Evolutionary conservation across 106 monocot genomes (phyloP).

Genomic region (Chionographis japonica): DNA sequence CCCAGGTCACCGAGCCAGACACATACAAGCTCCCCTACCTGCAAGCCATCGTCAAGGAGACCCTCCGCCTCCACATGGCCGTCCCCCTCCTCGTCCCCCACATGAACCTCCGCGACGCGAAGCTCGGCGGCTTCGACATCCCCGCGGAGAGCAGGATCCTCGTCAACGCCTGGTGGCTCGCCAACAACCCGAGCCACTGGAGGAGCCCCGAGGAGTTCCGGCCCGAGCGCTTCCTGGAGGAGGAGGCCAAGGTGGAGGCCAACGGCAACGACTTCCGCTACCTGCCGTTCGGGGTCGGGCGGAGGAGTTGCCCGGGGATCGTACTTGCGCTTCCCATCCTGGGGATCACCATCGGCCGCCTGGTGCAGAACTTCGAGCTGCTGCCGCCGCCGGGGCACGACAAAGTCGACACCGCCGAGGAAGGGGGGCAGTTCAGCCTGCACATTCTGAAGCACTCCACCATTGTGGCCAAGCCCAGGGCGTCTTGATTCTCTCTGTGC

Average conservation of each 20-base stretch:
- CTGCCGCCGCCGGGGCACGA: conserved; percentile 38
- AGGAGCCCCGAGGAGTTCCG: conserved; percentile 48
- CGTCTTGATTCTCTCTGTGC: too few relatives aligned
- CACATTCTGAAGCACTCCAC: conserved; percentile 50
- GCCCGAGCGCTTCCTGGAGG: conserved; percentile 57
- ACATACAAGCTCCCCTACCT: conserved; percentile 46
- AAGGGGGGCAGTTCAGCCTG: conserved; percentile 59
- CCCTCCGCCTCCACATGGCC: conserved; percentile 45
- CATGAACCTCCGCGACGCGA: conserved; percentile 55
- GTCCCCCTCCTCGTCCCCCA: conserved; percentile 66
- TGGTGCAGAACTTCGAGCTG: conserved; percentile 57
- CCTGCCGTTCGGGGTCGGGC: conserved; percentile 45
- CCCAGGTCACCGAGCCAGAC: conserved; percentile 35
- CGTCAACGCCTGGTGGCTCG: conserved; percentile 64
- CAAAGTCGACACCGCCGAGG: conserved; percentile 34
- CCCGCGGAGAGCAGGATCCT: conserved; percentile 51
- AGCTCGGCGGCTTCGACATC: conserved; percentile 40
- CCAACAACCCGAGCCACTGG: conserved; percentile 54
- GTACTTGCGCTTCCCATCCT: conserved; percentile 55
- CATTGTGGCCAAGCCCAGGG: conserved; percentile 36
- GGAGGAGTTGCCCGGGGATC: conserved; percentile 54
- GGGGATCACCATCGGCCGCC: conserved; percentile 32
- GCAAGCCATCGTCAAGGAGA: conserved; percentile 54
- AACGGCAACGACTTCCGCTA: conserved; percentile 47
- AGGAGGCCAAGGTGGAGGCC: too few relatives aligned